These are phyloP conservation scores for Sporobolomyces roseus DNA, from an alignment of 768 basidiomycete species.

Conservation along the genomic window DNA sequence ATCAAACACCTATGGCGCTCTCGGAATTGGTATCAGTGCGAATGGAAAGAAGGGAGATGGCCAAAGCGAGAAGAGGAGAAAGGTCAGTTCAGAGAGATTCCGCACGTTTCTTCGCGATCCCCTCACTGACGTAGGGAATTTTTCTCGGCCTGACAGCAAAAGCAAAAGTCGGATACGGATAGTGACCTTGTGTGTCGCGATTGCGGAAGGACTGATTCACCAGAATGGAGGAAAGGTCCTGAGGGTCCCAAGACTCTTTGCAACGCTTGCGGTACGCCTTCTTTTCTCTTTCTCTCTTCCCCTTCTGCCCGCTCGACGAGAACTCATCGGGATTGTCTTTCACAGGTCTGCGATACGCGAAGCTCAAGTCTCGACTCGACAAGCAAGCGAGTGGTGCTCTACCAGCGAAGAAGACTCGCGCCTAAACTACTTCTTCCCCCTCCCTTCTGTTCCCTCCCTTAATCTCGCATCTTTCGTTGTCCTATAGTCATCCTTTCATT, in stretches of 20 bases:
- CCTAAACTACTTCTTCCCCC: neutral
- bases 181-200: conserved; percentile 45
- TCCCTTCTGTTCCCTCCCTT: neutral
- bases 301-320: neutral
- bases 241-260: conserved; percentile 38
- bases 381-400: conserved; percentile 27
- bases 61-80: conserved; percentile 40
- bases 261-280: conserved; percentile 40
- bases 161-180: conserved; percentile 40
- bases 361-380: conserved; percentile 36
- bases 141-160: conserved; percentile 5
- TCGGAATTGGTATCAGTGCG: conserved; percentile 43
- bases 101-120: neutral
- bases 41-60: conserved; percentile 36
- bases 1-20: conserved; percentile 43
- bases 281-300: neutral
- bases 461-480: neutral
- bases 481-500: neutral
- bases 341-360: conserved; percentile 39
- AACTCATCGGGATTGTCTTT: too few relatives aligned
- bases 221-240: conserved; percentile 43
- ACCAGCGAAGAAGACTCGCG: conserved; percentile 7
- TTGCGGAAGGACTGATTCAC: conserved; percentile 52
- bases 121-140: neutral
- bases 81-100: conserved; percentile 7